These are phyloP conservation scores for Dothideomycetes sp. DNA, from an alignment of 2,329 filamentous ascomycete species.

Conservation along the genomic window DNA sequence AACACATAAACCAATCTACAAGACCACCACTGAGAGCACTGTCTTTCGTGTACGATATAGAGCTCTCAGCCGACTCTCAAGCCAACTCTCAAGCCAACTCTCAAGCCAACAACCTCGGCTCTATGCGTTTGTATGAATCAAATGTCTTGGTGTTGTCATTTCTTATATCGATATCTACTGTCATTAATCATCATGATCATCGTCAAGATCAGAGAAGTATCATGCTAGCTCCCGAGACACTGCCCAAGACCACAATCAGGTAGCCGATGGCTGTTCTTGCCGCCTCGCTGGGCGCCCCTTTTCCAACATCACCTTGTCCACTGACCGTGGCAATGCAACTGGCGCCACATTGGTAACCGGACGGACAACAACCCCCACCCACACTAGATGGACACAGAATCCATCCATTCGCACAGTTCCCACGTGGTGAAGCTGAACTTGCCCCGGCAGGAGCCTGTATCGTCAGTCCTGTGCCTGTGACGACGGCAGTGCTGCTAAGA, in stretches of 20 bases:
- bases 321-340: constrained; percentile 56
- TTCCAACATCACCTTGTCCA: constrained; percentile 46
- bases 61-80: too few relatives aligned
- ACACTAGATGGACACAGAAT: constrained; percentile 56
- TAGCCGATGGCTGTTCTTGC: constrained; percentile 24
- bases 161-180: too few relatives aligned
- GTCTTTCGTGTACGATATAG: too few relatives aligned
- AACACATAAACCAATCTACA: too few relatives aligned
- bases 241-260: constrained; percentile 23
- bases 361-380: constrained; percentile 76
- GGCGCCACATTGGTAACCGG: constrained; percentile 63
- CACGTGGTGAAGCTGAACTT: constrained; percentile 13
- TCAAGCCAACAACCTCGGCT: too few relatives aligned
- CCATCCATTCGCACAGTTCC: constrained; percentile 70
- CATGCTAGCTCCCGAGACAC: constrained; percentile 31
- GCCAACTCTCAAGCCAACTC: too few relatives aligned
- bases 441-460: constrained; percentile 40
- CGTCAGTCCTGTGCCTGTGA: constrained; percentile 57
- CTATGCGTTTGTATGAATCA: too few relatives aligned
- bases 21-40: too few relatives aligned
- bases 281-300: constrained; percentile 32
- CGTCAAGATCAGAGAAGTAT: constrained; percentile 24
- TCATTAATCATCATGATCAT: constrained; percentile 1
- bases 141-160: too few relatives aligned
- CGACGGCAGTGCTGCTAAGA: constrained; percentile 51